These are phyloP conservation scores for Eragrostis tef DNA, from an alignment of 202 grass and related monocot genomes.

Conservation along the genomic window DNA sequence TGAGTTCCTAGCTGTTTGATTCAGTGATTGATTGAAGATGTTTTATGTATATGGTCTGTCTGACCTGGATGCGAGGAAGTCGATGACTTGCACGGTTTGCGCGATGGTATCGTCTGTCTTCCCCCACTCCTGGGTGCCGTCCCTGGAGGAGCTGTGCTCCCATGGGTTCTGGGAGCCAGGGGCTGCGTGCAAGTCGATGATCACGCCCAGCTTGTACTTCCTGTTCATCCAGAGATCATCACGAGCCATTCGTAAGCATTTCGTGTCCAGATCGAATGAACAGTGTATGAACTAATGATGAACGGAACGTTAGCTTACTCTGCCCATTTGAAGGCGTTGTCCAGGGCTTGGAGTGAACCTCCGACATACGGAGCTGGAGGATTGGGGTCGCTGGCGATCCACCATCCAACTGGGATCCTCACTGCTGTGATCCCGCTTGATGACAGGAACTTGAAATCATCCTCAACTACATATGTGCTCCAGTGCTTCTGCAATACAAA, in stretches of 20 bases:
- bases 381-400: constrained; percentile 71
- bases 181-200: constrained; percentile 70
- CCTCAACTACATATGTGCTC: constrained; percentile 78
- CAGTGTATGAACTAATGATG: too few species aligned
- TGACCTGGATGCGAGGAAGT: constrained; percentile 73
- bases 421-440: constrained; percentile 65
- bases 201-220: constrained; percentile 61
- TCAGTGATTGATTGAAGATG: too few species aligned
- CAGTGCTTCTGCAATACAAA: constrained; percentile 61
- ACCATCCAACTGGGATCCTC: constrained; percentile 89
- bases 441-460: constrained; percentile 71
- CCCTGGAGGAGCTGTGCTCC: constrained; percentile 62
- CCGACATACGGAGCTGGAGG: constrained; percentile 76
- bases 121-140: constrained; percentile 69
- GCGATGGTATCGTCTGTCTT: constrained; percentile 52
- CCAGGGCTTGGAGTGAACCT: constrained; percentile 66
- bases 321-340: constrained; percentile 87
- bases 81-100: constrained; percentile 60
- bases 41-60: too few species aligned
- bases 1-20: too few species aligned
- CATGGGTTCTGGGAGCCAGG: constrained; percentile 67
- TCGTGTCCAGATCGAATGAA: neutral
- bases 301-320: constrained; percentile 55
- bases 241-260: neutral
- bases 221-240: constrained; percentile 16